These are phyloP conservation scores for Trametes versicolor DNA, from an alignment of 1,284 basidiomycete species.

Conservation along the genomic window DNA sequence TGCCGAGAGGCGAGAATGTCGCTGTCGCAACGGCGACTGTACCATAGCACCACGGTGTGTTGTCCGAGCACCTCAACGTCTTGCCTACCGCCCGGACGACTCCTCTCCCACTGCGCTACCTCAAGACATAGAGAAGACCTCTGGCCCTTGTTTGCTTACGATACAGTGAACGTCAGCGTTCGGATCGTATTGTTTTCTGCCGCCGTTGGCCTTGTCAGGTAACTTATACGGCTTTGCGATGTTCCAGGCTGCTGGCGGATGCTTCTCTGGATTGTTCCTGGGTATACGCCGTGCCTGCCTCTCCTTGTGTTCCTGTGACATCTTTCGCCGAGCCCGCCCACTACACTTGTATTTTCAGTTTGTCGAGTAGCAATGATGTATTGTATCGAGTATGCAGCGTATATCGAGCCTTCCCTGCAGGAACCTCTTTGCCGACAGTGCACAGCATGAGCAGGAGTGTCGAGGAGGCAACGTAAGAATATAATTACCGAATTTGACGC, in stretches of 20 bases:
- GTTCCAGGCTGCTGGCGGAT: conserved; percentile 21
- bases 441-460: not conserved
- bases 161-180: conserved; percentile 29
- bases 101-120: conserved; percentile 6
- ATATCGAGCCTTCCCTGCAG: not conserved
- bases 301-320: not conserved
- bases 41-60: conserved; percentile 50
- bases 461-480: not conserved
- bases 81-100: conserved; percentile 8
- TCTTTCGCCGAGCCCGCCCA: conserved; percentile 7
- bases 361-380: conserved; percentile 30
- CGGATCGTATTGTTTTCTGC: conserved; percentile 30
- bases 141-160: conserved; percentile 26
- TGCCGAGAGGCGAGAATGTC: conserved; percentile 72
- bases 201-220: conserved; percentile 31
- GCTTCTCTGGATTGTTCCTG: conserved; percentile 11
- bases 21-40: conserved; percentile 62
- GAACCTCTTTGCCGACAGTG: not conserved
- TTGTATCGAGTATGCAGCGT: conserved; percentile 13
- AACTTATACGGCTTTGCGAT: conserved; percentile 17
- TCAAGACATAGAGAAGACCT: conserved; percentile 23
- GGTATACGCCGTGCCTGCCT: not conserved
- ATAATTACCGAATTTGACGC: conserved; percentile 18
- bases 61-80: conserved; percentile 1
- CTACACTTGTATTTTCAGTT: conserved; percentile 23